phyloP scores from a whole-genome alignment of 2,329 filamentous ascomycete species.

The Penicillium decumbens region DNA sequence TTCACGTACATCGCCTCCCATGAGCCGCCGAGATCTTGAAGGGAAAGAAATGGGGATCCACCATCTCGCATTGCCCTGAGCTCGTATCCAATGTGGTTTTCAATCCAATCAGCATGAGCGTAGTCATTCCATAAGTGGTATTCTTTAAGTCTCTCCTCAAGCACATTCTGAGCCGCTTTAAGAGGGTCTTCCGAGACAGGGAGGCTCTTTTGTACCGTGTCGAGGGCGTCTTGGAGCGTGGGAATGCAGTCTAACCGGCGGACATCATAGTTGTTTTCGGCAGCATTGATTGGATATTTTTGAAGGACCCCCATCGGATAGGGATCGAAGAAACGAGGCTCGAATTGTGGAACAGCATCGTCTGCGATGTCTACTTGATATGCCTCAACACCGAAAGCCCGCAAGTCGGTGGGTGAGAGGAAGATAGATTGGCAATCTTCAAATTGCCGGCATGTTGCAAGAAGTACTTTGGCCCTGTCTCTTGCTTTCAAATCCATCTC shows the following conservation, averaged over 20 bases:
- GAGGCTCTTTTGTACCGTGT: not conserved
- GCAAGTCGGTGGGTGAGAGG: not conserved
- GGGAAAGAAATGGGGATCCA: not conserved
- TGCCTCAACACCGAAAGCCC: not conserved
- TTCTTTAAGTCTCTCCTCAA: not conserved
- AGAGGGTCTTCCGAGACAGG: not conserved
- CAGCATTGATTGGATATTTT: conserved; percentile 1
- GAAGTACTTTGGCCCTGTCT: not conserved
- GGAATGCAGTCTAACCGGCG: not conserved
- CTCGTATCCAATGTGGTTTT: not conserved
- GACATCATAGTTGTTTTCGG: not conserved
- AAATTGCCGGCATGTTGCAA: conserved; percentile 5
- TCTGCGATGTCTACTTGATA: not conserved
- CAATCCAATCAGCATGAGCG: not conserved
- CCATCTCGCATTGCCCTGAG: not conserved
- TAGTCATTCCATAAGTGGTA: not conserved
- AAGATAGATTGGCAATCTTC: not conserved
- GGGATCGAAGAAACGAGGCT: conserved; percentile 1
- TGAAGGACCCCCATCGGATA: not conserved
- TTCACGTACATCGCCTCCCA: not conserved
- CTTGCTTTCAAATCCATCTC: not conserved
- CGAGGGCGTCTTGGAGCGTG: not conserved
- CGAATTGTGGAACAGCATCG: not conserved
- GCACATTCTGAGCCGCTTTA: not conserved
- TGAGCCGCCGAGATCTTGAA: not conserved